These are phyloP conservation scores for Podospora pseudopauciseta DNA, from an alignment of 495 filamentous ascomycete species.

Conservation along the genomic window DNA sequence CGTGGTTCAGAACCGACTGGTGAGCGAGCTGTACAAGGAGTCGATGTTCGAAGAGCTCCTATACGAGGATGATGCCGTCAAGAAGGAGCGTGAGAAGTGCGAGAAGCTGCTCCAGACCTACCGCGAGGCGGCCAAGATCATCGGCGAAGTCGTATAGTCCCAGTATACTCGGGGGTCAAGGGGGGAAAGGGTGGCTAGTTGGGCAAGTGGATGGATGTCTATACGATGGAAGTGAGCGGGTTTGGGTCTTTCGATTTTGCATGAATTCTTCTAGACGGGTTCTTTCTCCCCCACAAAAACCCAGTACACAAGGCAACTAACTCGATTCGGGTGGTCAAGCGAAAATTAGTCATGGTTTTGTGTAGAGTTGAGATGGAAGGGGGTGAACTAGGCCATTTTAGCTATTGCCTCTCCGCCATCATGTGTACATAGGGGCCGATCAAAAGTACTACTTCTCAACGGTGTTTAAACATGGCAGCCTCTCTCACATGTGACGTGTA, in stretches of 20 bases:
- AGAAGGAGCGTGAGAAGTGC: slow-evolving; percentile 96
- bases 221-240: background rate
- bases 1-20: slow-evolving; percentile 91
- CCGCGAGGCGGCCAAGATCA: slow-evolving; percentile 94
- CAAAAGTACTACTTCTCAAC: background rate
- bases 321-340: background rate
- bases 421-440: slow-evolving; percentile 5
- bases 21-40: slow-evolving; percentile 94
- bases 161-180: background rate
- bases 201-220: background rate
- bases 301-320: background rate
- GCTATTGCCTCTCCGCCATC: background rate
- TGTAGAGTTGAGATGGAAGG: background rate
- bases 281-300: background rate
- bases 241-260: slow-evolving; percentile 6
- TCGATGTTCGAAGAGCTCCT: slow-evolving; percentile 87
- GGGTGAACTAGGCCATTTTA: background rate
- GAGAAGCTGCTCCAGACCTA: slow-evolving; percentile 92
- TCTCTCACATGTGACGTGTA: background rate
- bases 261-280: slow-evolving; percentile 2
- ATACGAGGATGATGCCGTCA: slow-evolving; percentile 96
- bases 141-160: slow-evolving; percentile 83
- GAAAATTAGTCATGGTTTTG: background rate
- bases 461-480: background rate
- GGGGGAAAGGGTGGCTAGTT: background rate